phyloP scores from a whole-genome alignment of 2,329 filamentous ascomycete species.

The Passalora sequoiae region DNA sequence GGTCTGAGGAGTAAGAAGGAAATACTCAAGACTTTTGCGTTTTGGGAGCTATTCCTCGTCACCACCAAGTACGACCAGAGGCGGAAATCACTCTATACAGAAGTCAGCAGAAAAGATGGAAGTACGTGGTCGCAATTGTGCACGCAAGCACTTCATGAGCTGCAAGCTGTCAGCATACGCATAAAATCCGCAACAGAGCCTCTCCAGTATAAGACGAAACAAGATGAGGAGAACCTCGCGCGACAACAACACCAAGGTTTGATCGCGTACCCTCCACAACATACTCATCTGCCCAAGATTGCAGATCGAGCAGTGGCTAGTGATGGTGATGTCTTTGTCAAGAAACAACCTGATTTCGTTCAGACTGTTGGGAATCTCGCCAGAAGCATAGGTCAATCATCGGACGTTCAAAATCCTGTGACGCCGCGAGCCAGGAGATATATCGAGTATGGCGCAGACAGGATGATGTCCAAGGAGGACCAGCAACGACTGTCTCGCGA shows the following conservation, averaged over 20 bases:
- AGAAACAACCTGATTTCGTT: conserved; percentile 16
- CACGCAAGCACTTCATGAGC: conserved; percentile 60
- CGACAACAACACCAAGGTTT: conserved; percentile 19
- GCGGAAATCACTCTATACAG: conserved; percentile 75
- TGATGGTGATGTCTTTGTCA: conserved; percentile 25
- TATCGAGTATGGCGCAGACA: conserved; percentile 25
- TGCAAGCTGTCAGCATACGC: conserved; percentile 62
- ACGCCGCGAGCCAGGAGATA: conserved; percentile 36
- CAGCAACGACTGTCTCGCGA: conserved; percentile 49
- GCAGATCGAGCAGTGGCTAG: conserved; percentile 23
- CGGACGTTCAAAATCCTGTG: conserved; percentile 35
- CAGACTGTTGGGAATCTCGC: conserved; percentile 41
- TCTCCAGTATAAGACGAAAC: conserved; percentile 15
- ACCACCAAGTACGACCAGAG: conserved; percentile 68
- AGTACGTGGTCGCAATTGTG: conserved; percentile 78
- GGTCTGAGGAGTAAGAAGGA: conserved; percentile 80
- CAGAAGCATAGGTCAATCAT: conserved; percentile 46
- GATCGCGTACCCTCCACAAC: conserved; percentile 29
- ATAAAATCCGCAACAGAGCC: conserved; percentile 50
- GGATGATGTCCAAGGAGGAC: conserved; percentile 44
- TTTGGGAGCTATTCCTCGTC: conserved; percentile 85
- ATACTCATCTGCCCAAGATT: conserved; percentile 25
- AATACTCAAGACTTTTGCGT: conserved; percentile 73
- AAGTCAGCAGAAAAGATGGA: conserved; percentile 74
- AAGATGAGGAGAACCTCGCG: conserved; percentile 14